Base-by-base conservation (phyloP, 495 filamentous ascomycete species). In the Penicillium cataractarum region DNA sequence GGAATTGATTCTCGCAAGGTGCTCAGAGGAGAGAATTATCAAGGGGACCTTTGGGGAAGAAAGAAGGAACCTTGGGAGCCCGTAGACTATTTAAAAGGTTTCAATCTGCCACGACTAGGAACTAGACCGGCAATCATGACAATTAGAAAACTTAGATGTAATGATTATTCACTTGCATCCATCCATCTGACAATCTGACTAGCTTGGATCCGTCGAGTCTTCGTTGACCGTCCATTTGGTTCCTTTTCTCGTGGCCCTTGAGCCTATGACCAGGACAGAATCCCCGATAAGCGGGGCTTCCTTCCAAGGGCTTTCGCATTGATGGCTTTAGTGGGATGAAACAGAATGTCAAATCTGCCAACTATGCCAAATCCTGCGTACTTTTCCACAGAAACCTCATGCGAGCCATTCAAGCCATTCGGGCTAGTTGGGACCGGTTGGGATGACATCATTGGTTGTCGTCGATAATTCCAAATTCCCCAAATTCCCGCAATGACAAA, bases 1-100 rank as follows among this genome's bases (percentile, higher is more conserved):
- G 35, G 35, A 15, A 15, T 33, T 66, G 64, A 66, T 60, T 66
- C 71, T 65, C 65, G 53, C 74, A 75, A 75, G 74, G 74, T 77
- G 61, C 74, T 75, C 65, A 42, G 15, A 27, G 27, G 62, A 6
- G 29, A 48, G n/a, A n/a, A n/a, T 53, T 37, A 13, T 26, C 29
- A n/a, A 35, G 53, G 29, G 73, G 74, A 75, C 73, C 74, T 61
- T 72, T 62, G 66, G 61, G 59, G 59, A 61, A 33, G 22, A 39
- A 35, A 35, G 21, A 9, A 29, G 42, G 61, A 56, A 63, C 66
- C 66, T 63, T 69, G 56, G 33, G 44, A 62, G 55, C 12, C 19
- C 26, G 26, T 48, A 49, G 57, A 57, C 57, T 75, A 77, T 74
- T 79, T 76, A 75, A 75, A 55, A 53, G 55, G 40, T 21, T 46